Base-by-base conservation (phyloP, 768 basidiomycete species). In the Inosperma sp. region DNA sequence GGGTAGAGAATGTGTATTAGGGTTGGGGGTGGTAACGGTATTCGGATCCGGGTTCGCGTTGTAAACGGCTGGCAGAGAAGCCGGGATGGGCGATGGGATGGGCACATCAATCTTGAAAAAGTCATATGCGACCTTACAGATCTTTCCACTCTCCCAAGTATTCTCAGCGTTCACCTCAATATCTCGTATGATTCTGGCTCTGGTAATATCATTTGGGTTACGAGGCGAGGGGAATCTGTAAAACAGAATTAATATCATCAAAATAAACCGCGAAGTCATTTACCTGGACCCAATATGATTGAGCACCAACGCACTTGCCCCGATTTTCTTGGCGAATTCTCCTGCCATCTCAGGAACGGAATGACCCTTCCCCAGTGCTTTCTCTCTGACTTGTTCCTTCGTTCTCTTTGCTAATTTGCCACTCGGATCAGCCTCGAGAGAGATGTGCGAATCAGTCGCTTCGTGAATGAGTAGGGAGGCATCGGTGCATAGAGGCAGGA, bases 341-440 rank as follows among this genome's bases (percentile, higher is more conserved):
- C 90, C 91, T 2, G 89, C 92, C 79, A 86, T 86, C 27, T 69
- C 72, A 3, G 90, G 84, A 0, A 84, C 82, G 12, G 88, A 91
- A 61, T 93, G 92, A 0, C 91, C 90, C 40, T 82, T 75, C 22
- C 72, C 70, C n/a, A 81, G 67, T 0, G 81, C 76, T 52, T 78
- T 84, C 51, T 73, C 64, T 54, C 65, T 53, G 29, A 82, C 69
- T 48, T 66, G 71, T 42, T 69, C 68, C 2, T 64, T 68, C 22
- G 70, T 70, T 47, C 76, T 72, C 47, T 63, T 74, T 25, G 77
- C 68, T 7, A 67, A 59, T 27, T 67, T 71, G 14, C 66, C 68
- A 14, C 48, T 37, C 7, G 71, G 67, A 62, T 83, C 82, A 48
- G 86, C 74, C 41, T 71, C 58, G 2, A 52, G 61, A 0, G 86